Base-by-base conservation (phyloP, 202 grass and related monocot genomes). In the Panicum virgatum region DNA sequence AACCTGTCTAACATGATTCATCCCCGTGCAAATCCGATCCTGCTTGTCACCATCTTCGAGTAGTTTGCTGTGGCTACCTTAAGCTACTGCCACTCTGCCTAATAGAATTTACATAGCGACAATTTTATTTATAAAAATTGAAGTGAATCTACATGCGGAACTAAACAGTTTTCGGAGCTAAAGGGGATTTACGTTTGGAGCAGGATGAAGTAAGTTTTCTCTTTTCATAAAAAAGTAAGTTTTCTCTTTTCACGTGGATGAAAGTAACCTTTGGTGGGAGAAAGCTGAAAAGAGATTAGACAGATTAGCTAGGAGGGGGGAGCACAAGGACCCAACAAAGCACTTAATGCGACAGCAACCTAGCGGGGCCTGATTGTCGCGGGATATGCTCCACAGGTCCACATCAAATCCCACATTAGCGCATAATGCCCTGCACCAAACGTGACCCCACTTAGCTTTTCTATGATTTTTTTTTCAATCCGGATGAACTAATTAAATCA, bases 341-440 rank as follows among this genome's bases (percentile, higher is more conserved):
- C 85, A 83, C 82, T 82, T 60, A 92, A 82, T 88, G 80, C 57
- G 88, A 91, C 82, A 82, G 86, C 75, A 88, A 87, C 90, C 80
- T 36, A 78, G 80, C 36, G 88, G 83, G 75, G 40, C 84, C 84
- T 87, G 74, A 51, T 22, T 97, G 91, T 91, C 92, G 66, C 60
- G 32, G 81, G 83, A 89, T 92, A 92, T 94, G 84, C 91, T 84
- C 79, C 82, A 88, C 45, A 38, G 4, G 87, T 94, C 89, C 54
- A 94, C 83, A 90, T 94, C 91, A 94, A 90, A 92, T 87, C 91
- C 89, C 84, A 92, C 92, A 85, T 86, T 86, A 74, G 72, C 69
- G 77, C 72, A 79, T 87, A 80, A 88, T 90, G 84, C 64, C 53
- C 66, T 79, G 60, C 70, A 82, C 84, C 80, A 73, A 80, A 86